Evolutionary conservation across 371 early-diverging fungal species (phyloP).

Genomic region (Apophysomyces variabilis): DNA sequence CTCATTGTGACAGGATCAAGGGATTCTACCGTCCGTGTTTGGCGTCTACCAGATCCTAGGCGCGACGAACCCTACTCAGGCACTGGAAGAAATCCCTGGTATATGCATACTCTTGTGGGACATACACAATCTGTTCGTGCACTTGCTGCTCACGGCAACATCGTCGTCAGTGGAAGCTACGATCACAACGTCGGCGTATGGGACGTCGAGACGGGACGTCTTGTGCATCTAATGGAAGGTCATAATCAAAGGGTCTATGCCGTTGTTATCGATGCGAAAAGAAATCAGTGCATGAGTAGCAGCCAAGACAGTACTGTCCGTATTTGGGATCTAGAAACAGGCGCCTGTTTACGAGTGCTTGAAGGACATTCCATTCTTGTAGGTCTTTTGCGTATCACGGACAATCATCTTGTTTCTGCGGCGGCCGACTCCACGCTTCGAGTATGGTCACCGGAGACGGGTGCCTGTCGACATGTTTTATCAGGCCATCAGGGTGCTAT

Average conservation of each 20-base stretch:
- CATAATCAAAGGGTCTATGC: constrained; percentile 94
- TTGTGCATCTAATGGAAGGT: constrained; percentile 75
- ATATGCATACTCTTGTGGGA: constrained; percentile 78
- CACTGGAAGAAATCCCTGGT: constrained; percentile 58
- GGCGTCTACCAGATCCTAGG: constrained; percentile 85
- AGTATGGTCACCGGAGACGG: constrained; percentile 89
- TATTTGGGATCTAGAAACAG: constrained; percentile 93
- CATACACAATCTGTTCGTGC: constrained; percentile 95
- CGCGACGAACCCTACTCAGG: constrained; percentile 65
- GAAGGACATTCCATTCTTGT: constrained; percentile 92
- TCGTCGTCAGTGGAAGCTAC: constrained; percentile 95
- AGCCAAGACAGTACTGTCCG: constrained; percentile 96
- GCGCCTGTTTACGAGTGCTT: constrained; percentile 71
- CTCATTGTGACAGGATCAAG: constrained; percentile 97
- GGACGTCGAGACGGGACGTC: constrained; percentile 78
- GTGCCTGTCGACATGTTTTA: constrained; percentile 67
- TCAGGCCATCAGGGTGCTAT: constrained; percentile 86
- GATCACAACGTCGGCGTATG: constrained; percentile 95
- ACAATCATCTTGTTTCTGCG: constrained; percentile 87
- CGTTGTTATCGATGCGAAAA: constrained; percentile 86
- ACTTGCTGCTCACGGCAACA: constrained; percentile 87
- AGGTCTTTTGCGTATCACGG: constrained; percentile 87
- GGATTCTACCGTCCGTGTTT: constrained; percentile 94
- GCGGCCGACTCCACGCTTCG: constrained; percentile 95
- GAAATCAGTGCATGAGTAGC: constrained; percentile 89